Conservation (phyloP, 2,329 filamentous ascomycete genomes). For the Ophiostoma sp. region DNA sequence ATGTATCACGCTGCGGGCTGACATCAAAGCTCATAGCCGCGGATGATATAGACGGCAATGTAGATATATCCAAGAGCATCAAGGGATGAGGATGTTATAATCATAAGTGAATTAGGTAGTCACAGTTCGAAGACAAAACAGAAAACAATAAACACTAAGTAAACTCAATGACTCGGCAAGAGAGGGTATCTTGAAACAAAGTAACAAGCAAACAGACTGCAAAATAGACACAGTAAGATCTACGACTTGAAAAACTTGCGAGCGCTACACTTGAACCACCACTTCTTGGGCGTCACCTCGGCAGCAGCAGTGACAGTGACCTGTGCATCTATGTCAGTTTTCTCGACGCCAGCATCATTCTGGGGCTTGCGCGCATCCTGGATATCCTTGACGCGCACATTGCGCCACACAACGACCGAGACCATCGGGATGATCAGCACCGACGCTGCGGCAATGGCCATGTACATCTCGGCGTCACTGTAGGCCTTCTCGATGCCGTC, state of each 20-base stretch:
- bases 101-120: too few relatives aligned
- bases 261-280: too few relatives aligned
- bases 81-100: too few relatives aligned
- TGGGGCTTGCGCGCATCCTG: background rate
- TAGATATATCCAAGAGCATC: too few relatives aligned
- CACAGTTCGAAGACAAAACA: too few relatives aligned
- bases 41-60: background rate
- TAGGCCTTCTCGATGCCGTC: constrained; percentile 54
- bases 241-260: too few relatives aligned
- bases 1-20: background rate
- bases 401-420: constrained; percentile 9
- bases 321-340: background rate
- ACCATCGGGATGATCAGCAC: constrained; percentile 4
- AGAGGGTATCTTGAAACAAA: too few relatives aligned
- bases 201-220: too few relatives aligned
- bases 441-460: constrained; percentile 42
- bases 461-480: constrained; percentile 42
- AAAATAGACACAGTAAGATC: too few relatives aligned
- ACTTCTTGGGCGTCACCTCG: background rate
- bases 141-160: too few relatives aligned
- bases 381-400: constrained; percentile 15
- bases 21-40: background rate
- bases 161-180: too few relatives aligned
- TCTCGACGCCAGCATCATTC: background rate
- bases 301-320: background rate